Evolutionary conservation across 2,329 filamentous ascomycete genomes (phyloP), one percentile per base, ranked within the genome.

Genomic region (Fusarium sp.): DNA sequence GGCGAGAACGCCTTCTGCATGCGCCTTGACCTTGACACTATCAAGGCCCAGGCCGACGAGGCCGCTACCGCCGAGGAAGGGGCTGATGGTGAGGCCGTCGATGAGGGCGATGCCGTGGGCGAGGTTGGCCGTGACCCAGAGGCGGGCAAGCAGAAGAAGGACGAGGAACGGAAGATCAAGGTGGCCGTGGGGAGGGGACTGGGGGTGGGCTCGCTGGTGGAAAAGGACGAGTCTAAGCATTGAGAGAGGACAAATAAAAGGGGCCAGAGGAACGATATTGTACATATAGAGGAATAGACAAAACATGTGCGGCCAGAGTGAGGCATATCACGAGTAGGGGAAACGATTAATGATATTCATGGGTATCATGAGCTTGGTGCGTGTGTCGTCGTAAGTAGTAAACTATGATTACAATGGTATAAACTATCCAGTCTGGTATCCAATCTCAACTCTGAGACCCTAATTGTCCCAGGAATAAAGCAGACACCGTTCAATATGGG

Each of bases 1-100:
- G 95, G 95, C 65, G 96, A 99, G 84, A 94, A 99, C 84, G 96
- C 96, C 39, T 97, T 91, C 79, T 93, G 90, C 78, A 99, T 99
- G 96, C 91, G 91, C 68, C 92, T 97, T 80, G 92, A 98, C 76
- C 87, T 99, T 44, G 84, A 88, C 63, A 84, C 86, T 71, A 86
- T 92, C 78, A 80, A 84, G 66, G 82, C 84, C 62, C 82, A 83
- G 77, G 76, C 84, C 56, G 79, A 86, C 23, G 82, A 76, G 34
- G 72, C 75, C 8, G 68, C 71, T 16, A 66, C 69, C 13, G 74
- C 67, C 74, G 85, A 86, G 74, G 86, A 84, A 0, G 85, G 77
- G 28, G 75, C 59, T 2, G 69, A 73, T 36, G 75, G 57, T 11
- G 82, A 82, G 13, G 77, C 75, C 7, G 77, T 77, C 15, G 90